Percentiles rank a stretch among this genome's conserved stretches.
Evolutionary conservation across 1,139 yeast genomes (phyloP).

Genomic region (Arxiozyma slooffiae): DNA sequence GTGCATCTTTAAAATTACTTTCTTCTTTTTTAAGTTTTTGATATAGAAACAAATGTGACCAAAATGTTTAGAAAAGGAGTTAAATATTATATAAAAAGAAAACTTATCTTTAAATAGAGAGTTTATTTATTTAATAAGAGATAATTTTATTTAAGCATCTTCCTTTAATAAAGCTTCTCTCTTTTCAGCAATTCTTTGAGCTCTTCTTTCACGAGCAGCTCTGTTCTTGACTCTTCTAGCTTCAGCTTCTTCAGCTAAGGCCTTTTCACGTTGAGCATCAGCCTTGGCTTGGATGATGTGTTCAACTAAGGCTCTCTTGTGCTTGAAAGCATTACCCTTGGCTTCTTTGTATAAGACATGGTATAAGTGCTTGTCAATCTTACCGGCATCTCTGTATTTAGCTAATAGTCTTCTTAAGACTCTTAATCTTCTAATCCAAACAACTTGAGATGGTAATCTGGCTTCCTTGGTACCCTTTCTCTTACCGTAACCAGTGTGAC

Average conservation of each 20-base stretch:
- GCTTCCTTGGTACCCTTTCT: conserved; percentile 99
- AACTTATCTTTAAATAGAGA: background rate
- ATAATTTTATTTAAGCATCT: conserved; percentile 33
- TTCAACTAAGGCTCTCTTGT: conserved; percentile 99
- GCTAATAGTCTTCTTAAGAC: conserved; percentile 97
- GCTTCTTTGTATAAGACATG: conserved; percentile 95
- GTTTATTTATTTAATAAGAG: background rate
- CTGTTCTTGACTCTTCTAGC: conserved; percentile 98
- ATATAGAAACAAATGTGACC: background rate
- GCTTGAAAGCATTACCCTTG: conserved; percentile 99
- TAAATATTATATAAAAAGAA: conserved; percentile 1
- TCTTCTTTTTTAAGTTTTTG: too few species aligned
- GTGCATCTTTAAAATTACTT: too few species aligned
- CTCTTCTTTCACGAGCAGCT: conserved; percentile 99
- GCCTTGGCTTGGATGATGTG: conserved; percentile 99
- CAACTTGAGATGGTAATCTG: conserved; percentile 95
- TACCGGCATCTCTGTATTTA: conserved; percentile 99
- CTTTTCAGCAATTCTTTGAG: conserved; percentile 95
- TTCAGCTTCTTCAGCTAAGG: conserved; percentile 97
- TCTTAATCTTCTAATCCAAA: conserved; percentile 99
- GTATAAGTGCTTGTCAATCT: conserved; percentile 98
- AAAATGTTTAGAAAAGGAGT: conserved; percentile 1
- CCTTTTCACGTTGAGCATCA: conserved; percentile 99
- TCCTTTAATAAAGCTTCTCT: conserved; percentile 80
- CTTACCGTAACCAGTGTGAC: conserved; percentile 99